A percentile compares a stretch with the other conserved stretches of the same genome.
phyloP scores from a whole-genome alignment of 2,329 filamentous ascomycete species.

The Colletotrichum tropicicola region DNA sequence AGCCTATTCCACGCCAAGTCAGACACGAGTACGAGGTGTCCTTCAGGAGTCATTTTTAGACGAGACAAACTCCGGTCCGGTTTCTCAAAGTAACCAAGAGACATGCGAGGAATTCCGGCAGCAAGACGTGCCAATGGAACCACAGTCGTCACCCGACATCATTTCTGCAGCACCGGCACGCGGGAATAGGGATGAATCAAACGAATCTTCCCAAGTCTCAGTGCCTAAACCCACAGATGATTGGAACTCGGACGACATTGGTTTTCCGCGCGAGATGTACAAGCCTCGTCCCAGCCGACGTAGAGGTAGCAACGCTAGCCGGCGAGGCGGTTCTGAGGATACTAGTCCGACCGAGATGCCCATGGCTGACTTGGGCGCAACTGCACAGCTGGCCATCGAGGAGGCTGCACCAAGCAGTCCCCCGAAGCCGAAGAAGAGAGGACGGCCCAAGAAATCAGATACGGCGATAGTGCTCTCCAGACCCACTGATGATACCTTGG shows the following conservation, averaged over 20 bases:
- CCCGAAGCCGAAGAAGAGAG: constrained; percentile 25
- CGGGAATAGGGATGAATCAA: constrained; percentile 11
- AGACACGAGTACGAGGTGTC: constrained; percentile 19
- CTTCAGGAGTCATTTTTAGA: background rate
- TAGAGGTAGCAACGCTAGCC: constrained; percentile 24
- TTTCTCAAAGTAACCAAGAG: background rate
- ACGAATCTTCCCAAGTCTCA: background rate
- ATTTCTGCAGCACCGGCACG: constrained; percentile 27
- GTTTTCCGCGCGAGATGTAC: constrained; percentile 1
- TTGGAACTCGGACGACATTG: constrained; percentile 30
- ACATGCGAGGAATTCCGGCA: background rate
- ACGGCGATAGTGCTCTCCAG: background rate
- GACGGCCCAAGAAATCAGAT: constrained; percentile 28
- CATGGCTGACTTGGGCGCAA: constrained; percentile 1
- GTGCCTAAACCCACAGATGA: constrained; percentile 1
- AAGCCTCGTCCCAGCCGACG: constrained; percentile 27
- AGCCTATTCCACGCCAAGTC: constrained; percentile 46
- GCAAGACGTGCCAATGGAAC: background rate
- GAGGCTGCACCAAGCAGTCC: background rate
- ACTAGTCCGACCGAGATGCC: background rate
- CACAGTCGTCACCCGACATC: constrained; percentile 33
- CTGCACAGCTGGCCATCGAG: background rate
- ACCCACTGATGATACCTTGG: background rate
- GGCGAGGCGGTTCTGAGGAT: constrained; percentile 8
- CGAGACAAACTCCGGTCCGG: background rate